Evolutionary conservation across 176 grass and related monocot genomes (phyloP).

Genomic region (Oryza nivara): DNA sequence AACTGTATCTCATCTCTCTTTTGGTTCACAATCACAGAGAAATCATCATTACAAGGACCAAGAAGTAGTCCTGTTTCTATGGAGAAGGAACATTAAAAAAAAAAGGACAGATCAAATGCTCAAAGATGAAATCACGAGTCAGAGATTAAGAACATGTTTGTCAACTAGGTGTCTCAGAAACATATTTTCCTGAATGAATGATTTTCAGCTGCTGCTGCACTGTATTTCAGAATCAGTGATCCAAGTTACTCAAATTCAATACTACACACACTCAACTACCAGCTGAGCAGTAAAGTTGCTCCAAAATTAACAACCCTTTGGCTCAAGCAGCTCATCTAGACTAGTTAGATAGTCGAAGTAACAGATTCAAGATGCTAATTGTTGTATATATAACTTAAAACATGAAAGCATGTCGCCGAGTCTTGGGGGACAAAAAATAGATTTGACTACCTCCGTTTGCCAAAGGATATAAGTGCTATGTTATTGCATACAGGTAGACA

Average conservation of each 20-base stretch:
- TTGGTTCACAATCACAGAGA: conserved; percentile 14
- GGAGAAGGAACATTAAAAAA: background rate
- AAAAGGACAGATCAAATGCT: background rate
- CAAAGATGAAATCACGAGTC: background rate
- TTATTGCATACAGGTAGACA: conserved; percentile 29
- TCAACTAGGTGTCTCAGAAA: background rate
- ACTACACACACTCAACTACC: background rate
- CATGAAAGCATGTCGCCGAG: background rate
- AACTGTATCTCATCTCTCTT: background rate
- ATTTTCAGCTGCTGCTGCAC: background rate
- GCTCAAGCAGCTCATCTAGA: background rate
- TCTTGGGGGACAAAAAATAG: background rate
- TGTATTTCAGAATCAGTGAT: background rate
- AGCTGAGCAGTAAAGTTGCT: background rate
- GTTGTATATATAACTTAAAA: background rate
- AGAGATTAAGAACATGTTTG: background rate
- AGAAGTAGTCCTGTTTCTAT: background rate
- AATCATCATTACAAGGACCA: background rate
- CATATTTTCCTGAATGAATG: background rate
- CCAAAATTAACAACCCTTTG: background rate
- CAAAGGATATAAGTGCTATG: background rate
- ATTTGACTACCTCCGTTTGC: background rate
- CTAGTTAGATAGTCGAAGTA: background rate
- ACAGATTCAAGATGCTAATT: background rate
- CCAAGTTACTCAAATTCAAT: conserved; percentile 3